Evolutionary conservation across 306 rosid species (phyloP), one percentile per base, ranked within the genome.

Genomic region (Castanospermum australe): DNA sequence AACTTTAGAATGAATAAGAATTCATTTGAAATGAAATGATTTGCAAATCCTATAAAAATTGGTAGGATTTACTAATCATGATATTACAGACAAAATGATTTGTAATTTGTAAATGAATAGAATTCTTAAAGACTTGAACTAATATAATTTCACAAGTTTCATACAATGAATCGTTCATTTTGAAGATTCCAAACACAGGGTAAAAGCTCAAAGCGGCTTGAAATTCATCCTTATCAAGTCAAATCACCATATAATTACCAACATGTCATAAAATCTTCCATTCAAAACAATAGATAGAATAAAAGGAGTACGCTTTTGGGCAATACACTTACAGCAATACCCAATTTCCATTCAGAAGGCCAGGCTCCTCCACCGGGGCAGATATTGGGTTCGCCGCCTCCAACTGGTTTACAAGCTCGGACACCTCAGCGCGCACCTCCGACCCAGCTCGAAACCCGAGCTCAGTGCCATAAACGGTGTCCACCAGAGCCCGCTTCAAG

Each of bases 381-480:
- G 80, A 77, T 0, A 88, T 90, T 0, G 99, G 99, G 78, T 93
- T 95, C 4, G 63, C 82, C 57, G 98, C 96, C 84, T 95, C 99
- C 91, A 95, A 81, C 76, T 91, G 96, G 81, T 71, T 81, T 76
- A 92, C 99, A 63, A 95, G 74, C 92, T 95, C 99, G 57, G 88
- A 55, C 50, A 90, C 90, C 87, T 95, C 99, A 32, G 99, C 99
- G 42, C 98, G 87, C 24, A 87, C 89, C 84, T 91, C 99, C 69
- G 87, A 71, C 17, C 96, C 87, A 20, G 97, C 97, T 64, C 93
- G 89, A 73, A 88, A 84, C 52, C 99, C 99, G 21, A 95, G 75
- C 18, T 91, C 91, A 5, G 97, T 90, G 70, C 98, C 99, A n/a
- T 86, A 95, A 41, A 90, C 79, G 21, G 89, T 87, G 76, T 95